Conservation (phyloP, 305 asterid genomes). For the Fraxinus velutina region DNA sequence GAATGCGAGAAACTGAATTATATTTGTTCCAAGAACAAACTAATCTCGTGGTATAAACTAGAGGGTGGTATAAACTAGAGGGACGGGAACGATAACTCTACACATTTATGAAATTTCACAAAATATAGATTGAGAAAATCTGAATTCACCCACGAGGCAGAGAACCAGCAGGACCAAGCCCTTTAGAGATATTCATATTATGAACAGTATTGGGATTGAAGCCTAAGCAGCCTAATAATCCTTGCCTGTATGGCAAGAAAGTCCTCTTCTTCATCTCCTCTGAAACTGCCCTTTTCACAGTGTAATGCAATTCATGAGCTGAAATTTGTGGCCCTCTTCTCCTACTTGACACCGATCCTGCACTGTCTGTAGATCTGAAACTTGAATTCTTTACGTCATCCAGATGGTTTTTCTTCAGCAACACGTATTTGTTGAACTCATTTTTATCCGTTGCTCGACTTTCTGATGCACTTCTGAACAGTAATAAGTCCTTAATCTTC, state of each 20-base stretch:
- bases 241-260: constrained; percentile 54
- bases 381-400: constrained; percentile 59
- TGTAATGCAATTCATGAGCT: constrained; percentile 65
- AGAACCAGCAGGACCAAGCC: constrained; percentile 28
- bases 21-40: not conserved
- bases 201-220: constrained; percentile 36
- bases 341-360: constrained; percentile 47
- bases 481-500: constrained; percentile 68
- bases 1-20: not conserved
- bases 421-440: constrained; percentile 36
- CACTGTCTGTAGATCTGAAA: constrained; percentile 61
- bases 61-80: not conserved
- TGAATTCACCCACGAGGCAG: constrained; percentile 26
- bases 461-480: constrained; percentile 87
- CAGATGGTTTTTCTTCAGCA: constrained; percentile 35
- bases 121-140: not conserved
- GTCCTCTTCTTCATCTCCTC: constrained; percentile 66
- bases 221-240: constrained; percentile 59
- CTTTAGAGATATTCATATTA: constrained; percentile 22
- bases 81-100: not conserved
- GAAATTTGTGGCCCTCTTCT: constrained; percentile 45
- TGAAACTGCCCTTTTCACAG: constrained; percentile 45
- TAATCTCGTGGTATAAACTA: not conserved
- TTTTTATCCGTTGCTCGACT: constrained; percentile 58
- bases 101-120: not conserved